Conservation (phyloP, 2,329 filamentous ascomycete genomes). For the Paraphoma chrysanthemicola region DNA sequence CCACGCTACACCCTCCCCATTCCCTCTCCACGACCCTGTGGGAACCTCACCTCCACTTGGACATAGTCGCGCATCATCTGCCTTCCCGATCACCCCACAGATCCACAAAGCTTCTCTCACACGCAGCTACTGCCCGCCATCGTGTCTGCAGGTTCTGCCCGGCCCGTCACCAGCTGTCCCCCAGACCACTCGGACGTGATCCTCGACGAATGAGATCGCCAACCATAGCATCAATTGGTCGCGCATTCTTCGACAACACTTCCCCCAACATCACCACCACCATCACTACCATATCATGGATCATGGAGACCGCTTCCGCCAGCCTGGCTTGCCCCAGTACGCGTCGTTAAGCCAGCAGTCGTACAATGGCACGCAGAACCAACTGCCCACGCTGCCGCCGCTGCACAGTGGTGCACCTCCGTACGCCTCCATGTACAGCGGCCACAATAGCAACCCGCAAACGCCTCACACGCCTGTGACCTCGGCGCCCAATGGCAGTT, state of each 20-base stretch:
- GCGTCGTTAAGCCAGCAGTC: conserved; percentile 39
- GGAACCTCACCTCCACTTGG: conserved; percentile 26
- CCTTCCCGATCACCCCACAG: conserved; percentile 39
- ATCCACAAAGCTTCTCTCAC: conserved; percentile 43
- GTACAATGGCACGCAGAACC: conserved; percentile 38
- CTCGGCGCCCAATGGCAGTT: conserved; percentile 36
- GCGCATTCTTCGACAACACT: conserved; percentile 31
- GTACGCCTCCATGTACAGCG: conserved; percentile 40
- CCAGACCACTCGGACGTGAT: conserved; percentile 26
- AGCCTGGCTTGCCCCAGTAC: conserved; percentile 42
- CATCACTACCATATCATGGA: conserved; percentile 37
- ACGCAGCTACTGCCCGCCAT: conserved; percentile 33
- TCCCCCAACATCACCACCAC: conserved; percentile 15
- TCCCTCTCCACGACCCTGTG: conserved; percentile 20
- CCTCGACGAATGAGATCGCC: conserved; percentile 42
- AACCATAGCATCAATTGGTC: conserved; percentile 39
- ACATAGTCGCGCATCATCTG: conserved; percentile 30
- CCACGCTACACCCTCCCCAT: conserved; percentile 21
- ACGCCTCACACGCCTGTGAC: conserved; percentile 48
- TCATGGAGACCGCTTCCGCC: conserved; percentile 43
- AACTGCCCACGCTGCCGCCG: conserved; percentile 45
- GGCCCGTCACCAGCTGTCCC: conserved; percentile 32
- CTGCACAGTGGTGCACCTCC: conserved; percentile 37
- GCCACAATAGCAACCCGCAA: conserved; percentile 47
- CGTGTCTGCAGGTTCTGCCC: conserved; percentile 29